Evolutionary conservation across 352 stramenopile genomes (phyloP), one percentile per base, ranked within the genome.

Genomic region (Pythium aquatile): DNA sequence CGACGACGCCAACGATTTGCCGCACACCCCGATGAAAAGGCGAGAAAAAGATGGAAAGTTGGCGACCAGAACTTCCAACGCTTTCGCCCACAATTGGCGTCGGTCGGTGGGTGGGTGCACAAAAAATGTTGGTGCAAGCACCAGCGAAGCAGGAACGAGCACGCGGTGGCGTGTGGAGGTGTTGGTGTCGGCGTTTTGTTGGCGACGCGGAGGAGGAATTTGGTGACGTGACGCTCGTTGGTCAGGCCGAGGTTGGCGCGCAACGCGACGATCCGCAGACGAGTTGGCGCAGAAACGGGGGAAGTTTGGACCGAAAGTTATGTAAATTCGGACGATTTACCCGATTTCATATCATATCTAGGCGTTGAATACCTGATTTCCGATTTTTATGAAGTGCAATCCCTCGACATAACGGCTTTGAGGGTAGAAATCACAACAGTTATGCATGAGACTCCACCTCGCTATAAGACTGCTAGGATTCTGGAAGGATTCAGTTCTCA

Each of bases 141-240:
- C 11, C 40, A 48, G 17, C 40, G 6, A 48, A 48, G 32, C 32
- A 37, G 5, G 32, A 6, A 37, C 32, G 26, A 48, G 14, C 3
- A 46, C 39, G 40, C 40, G 5, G 40, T n/a, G 17, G 9, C 40
- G 40, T 48, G 3, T 48, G 13, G 40, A 6, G 24, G 40, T 24
- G 16, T 48, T 48, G 40, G 14, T 7, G 40, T 48, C 1, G 40
- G 40, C 17, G 40, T 48, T 48, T 48, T 48, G 40, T 48, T 24
- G 16, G 40, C 40, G 17, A 28, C 5, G 7, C 40, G 40, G 14
- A 24, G 3, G 17, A 48, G 40, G 7, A 14, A 26, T 7, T 48
- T 44, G 40, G 40, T 48, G 40, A 48, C 40, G 40, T 48, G 40
- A 48, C 17, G 40, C 40, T 48, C 26, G 14, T 48, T 48, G 40